These are phyloP conservation scores for Monosporascus sp. DNA, from an alignment of 2,329 filamentous ascomycete species.

Conservation along the genomic window DNA sequence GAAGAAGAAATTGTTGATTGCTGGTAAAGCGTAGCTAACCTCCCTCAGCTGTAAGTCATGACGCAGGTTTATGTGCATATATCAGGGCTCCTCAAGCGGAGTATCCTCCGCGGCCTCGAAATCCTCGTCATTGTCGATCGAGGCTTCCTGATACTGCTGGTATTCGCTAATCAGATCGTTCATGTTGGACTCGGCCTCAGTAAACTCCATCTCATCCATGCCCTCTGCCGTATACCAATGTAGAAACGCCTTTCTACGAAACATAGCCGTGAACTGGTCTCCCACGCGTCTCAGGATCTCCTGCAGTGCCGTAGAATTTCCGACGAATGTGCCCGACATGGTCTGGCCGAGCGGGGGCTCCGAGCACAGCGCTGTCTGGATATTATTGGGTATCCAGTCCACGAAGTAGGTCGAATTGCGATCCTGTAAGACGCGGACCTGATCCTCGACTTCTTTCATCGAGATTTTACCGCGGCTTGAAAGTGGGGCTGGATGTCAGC, in stretches of 20 bases:
- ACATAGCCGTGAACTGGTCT: constrained; percentile 99
- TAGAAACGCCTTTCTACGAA: constrained; percentile 99
- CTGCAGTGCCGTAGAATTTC: constrained; percentile 99
- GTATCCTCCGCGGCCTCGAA: constrained; percentile 81
- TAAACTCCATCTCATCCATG: constrained; percentile 99
- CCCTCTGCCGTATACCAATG: constrained; percentile 99
- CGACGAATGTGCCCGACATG: constrained; percentile 99
- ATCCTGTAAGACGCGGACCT: constrained; percentile 99
- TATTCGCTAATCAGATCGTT: constrained; percentile 99
- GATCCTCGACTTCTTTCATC: constrained; percentile 99
- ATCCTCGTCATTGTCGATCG: constrained; percentile 93
- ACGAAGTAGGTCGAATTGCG: constrained; percentile 99
- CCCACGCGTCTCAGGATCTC: constrained; percentile 99
- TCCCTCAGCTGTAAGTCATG: too few relatives aligned
- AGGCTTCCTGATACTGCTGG: constrained; percentile 99
- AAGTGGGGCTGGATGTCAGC: constrained; percentile 1
- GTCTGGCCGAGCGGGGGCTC: constrained; percentile 95
- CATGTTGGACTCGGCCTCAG: constrained; percentile 99
- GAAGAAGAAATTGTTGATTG: too few relatives aligned
- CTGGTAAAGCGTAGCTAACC: too few relatives aligned
- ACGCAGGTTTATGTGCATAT: too few relatives aligned
- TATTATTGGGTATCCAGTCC: constrained; percentile 99
- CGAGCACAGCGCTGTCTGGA: constrained; percentile 98
- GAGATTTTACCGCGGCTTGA: constrained; percentile 91
- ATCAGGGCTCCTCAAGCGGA: constrained; percentile 54